phyloP scores from a whole-genome alignment of 2,329 filamentous ascomycete species.

The Blastomyces emzantsi region DNA sequence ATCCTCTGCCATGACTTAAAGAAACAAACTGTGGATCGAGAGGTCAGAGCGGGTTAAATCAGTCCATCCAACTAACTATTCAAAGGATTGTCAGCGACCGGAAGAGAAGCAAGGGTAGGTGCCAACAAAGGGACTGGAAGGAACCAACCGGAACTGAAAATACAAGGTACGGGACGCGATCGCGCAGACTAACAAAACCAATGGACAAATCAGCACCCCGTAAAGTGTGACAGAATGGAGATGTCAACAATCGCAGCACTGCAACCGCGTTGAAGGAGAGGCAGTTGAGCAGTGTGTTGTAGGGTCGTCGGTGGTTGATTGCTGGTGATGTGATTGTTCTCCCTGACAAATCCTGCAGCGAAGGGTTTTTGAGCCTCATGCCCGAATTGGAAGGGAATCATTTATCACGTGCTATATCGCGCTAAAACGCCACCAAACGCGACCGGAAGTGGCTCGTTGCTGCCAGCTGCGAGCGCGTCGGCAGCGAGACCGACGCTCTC shows the following conservation, averaged over 20 bases:
- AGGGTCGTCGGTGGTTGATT: background rate
- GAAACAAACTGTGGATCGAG: background rate
- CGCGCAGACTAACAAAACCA: background rate
- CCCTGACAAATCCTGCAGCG: background rate
- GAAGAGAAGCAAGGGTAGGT: background rate
- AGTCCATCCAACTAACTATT: background rate
- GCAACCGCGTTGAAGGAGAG: background rate
- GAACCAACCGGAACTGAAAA: background rate
- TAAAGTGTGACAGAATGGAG: background rate
- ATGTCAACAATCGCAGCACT: background rate
- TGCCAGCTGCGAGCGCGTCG: background rate
- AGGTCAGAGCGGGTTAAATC: background rate
- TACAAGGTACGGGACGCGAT: background rate
- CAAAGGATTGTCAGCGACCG: background rate
- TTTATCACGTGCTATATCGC: background rate
- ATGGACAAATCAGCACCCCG: background rate
- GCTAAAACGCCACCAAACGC: constrained; percentile 2
- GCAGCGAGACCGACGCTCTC: background rate
- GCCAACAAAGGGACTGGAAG: background rate
- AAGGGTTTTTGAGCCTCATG: background rate
- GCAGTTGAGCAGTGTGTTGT: background rate
- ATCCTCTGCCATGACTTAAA: constrained; percentile 42
- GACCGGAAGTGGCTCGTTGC: background rate
- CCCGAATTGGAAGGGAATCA: background rate
- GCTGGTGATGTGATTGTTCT: too few relatives aligned